phyloP scores from a whole-genome alignment of 2,329 filamentous ascomycete genomes.

The Cordyceps javanica region DNA sequence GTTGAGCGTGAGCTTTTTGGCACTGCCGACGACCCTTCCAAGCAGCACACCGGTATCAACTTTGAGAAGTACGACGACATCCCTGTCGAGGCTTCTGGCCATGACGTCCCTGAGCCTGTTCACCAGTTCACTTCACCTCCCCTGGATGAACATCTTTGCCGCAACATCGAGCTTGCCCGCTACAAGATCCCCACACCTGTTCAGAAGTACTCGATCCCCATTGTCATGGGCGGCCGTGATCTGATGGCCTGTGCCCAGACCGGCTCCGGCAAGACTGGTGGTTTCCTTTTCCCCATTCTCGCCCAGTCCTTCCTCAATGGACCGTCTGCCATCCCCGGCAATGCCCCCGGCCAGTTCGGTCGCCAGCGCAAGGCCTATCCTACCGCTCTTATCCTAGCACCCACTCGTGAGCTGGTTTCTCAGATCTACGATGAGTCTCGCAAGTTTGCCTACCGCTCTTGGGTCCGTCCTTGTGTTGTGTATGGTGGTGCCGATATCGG shows the following conservation, averaged over 20 bases:
- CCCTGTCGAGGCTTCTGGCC: conserved; percentile 92
- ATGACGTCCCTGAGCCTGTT: conserved; percentile 87
- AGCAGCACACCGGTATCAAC: conserved; percentile 98
- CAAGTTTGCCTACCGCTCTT: conserved; percentile 98
- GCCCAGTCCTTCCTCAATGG: conserved; percentile 95
- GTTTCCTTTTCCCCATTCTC: conserved; percentile 97
- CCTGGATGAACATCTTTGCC: conserved; percentile 85
- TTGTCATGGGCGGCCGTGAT: conserved; percentile 96
- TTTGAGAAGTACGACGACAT: conserved; percentile 99
- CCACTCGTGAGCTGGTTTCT: conserved; percentile 95
- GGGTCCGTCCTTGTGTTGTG: conserved; percentile 96
- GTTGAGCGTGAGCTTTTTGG: conserved; percentile 95
- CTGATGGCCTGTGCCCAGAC: conserved; percentile 99
- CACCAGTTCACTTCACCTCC: conserved; percentile 89
- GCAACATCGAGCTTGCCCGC: conserved; percentile 87
- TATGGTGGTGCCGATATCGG: conserved; percentile 99
- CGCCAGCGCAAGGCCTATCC: conserved; percentile 98
- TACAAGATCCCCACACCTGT: conserved; percentile 97
- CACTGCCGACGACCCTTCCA: conserved; percentile 80
- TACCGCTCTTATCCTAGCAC: conserved; percentile 90
- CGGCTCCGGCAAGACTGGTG: conserved; percentile 98
- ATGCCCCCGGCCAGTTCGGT: conserved; percentile 66
- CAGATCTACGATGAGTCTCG: conserved; percentile 97
- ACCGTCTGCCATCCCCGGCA: conserved; percentile 62
- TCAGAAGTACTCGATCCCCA: conserved; percentile 98